These are phyloP conservation scores for Nymphaea colorata DNA, from an alignment of 164 flowering plant species.

Conservation along the genomic window DNA sequence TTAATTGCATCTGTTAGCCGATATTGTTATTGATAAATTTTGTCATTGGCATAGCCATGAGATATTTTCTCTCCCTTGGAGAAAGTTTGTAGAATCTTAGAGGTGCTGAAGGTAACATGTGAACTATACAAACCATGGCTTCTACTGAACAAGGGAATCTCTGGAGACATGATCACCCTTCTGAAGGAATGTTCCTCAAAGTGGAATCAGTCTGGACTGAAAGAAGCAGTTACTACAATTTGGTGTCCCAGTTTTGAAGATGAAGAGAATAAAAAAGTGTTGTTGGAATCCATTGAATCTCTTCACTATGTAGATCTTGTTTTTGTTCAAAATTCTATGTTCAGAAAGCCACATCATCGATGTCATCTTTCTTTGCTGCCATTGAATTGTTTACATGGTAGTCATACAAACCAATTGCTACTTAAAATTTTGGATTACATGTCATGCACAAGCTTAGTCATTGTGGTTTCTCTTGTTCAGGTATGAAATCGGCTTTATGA, in stretches of 20 bases:
- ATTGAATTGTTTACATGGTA: slow-evolving; percentile 44
- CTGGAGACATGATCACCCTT: slow-evolving; percentile 16
- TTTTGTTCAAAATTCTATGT: slow-evolving; percentile 23
- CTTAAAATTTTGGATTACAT: neutral
- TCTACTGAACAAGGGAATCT: slow-evolving; percentile 19
- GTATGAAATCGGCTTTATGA: slow-evolving; percentile 49
- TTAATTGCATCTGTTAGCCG: too few species aligned
- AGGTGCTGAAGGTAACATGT: slow-evolving; percentile 42
- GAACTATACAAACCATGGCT: slow-evolving; percentile 73
- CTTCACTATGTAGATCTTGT: slow-evolving; percentile 34
- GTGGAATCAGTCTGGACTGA: slow-evolving; percentile 68
- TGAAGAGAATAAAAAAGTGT: slow-evolving; percentile 12
- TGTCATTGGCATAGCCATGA: slow-evolving; percentile 36
- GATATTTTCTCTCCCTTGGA: slow-evolving; percentile 54
- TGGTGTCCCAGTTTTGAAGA: slow-evolving; percentile 12
- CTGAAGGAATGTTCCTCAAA: slow-evolving; percentile 43
- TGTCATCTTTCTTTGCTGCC: slow-evolving; percentile 52
- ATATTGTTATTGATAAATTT: neutral
- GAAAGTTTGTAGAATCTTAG: slow-evolving; percentile 60
- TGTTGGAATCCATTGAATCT: slow-evolving; percentile 43
- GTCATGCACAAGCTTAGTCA: neutral
- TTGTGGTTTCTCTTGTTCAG: slow-evolving; percentile 20
- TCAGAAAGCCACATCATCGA: slow-evolving; percentile 17
- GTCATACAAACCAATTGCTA: neutral
- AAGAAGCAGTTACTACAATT: slow-evolving; percentile 42